Percentiles rank a stretch among this genome's conserved stretches.
phyloP scores from a whole-genome alignment of 2,329 filamentous ascomycete species.

The Arthrobotrys pseudoclavata region DNA sequence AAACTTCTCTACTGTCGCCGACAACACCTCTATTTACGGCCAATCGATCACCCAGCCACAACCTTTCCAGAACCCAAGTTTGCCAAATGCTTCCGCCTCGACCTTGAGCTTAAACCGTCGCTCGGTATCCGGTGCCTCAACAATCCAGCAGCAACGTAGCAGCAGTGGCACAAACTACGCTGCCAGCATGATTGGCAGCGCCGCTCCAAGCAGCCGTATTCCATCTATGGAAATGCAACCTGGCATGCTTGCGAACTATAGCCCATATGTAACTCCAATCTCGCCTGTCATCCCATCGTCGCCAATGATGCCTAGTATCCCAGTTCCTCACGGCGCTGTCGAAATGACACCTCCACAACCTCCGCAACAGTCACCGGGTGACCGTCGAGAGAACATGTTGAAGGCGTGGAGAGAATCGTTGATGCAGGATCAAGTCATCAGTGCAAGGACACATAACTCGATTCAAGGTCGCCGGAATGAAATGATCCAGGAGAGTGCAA shows the following conservation, averaged over 20 bases:
- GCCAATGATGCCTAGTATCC: conserved; percentile 39
- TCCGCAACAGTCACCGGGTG: conserved; percentile 61
- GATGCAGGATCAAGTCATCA: conserved; percentile 73
- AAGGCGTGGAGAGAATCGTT: conserved; percentile 78
- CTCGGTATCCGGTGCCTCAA: conserved; percentile 29
- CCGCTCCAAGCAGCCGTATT: conserved; percentile 56
- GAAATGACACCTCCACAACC: conserved; percentile 50
- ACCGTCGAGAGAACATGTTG: conserved; percentile 73
- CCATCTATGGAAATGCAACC: conserved; percentile 61
- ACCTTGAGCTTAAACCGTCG: conserved; percentile 38
- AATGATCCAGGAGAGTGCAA: conserved; percentile 75
- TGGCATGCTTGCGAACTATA: conserved; percentile 26
- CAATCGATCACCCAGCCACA: conserved; percentile 41
- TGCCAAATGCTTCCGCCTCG: conserved; percentile 37
- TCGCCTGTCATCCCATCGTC: conserved; percentile 3
- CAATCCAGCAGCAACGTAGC: conserved; percentile 47
- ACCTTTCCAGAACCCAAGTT: conserved; percentile 30
- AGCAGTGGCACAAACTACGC: conserved; percentile 57
- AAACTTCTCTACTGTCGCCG: conserved; percentile 61
- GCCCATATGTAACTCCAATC: conserved; percentile 17
- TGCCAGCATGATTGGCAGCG: conserved; percentile 41
- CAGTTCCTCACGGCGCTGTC: conserved; percentile 54
- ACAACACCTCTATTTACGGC: conserved; percentile 46
- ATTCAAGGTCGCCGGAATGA: conserved; percentile 72
- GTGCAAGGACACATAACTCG: conserved; percentile 67